Evolutionary conservation across 805 yeast species (phyloP), one percentile per base, ranked within the genome.

Genomic region (Kuraishia capsulata): DNA sequence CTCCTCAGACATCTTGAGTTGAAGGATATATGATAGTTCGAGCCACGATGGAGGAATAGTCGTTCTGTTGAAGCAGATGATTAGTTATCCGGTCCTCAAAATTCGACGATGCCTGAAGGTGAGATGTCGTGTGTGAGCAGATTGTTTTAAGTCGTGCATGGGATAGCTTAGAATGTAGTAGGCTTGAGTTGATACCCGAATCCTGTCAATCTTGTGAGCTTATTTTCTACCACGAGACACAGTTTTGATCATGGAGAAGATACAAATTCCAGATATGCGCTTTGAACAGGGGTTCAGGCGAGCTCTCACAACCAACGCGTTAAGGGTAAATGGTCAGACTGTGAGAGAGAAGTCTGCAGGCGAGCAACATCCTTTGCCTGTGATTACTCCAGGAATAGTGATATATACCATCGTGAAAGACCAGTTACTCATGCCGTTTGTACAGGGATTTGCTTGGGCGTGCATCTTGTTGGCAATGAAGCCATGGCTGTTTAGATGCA

Each of bases 251-350:
- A 34, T 38, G 39, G 37, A 30, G 25, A 31, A 24, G 19, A 42
- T 53, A 16, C 41, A 54, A 1, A 61, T 71, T 3, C 89, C 89
- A 1, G 90, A 82, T 47, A 57, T 81, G 19, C 62, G 90, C 33
- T 81, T 79, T 48, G 85, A 79, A 48, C 70, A 77, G 40, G 62
- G 82, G 2, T 81, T 81, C 52, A 53, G 64, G 44, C 59, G 64
- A 26, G 61, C 71, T n/a, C 47, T 57, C 5, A 38, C 44, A 8
- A 35, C 41, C 11, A 56, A 54, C 33, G 49, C 61, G 1, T 5
- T 17, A 13, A 14, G 14, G 13, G 31, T 28, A 17, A 17, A 13
- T 6, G 31, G 17, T 18, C 42, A 30, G 40, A 25, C 30, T 1
- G 36, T 33, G 8, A 28, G 17, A 5, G 31, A 11, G 14, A 17